Conservation (phyloP, 1,284 basidiomycete genomes). For the Cystobasidium slooffiae region DNA sequence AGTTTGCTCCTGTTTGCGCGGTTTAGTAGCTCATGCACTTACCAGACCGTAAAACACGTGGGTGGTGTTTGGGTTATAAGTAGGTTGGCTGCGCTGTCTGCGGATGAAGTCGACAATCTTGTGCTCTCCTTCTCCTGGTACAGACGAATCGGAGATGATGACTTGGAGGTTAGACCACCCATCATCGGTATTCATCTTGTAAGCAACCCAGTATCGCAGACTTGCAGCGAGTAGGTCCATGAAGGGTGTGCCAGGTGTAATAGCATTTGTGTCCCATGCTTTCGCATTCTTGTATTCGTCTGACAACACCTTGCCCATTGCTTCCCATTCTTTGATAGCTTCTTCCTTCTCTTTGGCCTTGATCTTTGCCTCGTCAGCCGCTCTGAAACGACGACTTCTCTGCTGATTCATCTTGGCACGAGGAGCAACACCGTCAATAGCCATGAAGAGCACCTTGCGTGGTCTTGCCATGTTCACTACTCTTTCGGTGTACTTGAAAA, state of each 20-base stretch:
- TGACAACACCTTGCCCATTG: constrained; percentile 85
- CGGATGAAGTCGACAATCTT: constrained; percentile 99
- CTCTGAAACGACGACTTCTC: constrained; percentile 90
- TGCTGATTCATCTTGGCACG: constrained; percentile 99
- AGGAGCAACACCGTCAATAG: constrained; percentile 97
- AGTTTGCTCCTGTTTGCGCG: not conserved
- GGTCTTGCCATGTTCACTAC: constrained; percentile 97
- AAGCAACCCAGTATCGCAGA: constrained; percentile 92
- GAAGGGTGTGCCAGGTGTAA: constrained; percentile 94
- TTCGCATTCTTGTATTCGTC: constrained; percentile 84
- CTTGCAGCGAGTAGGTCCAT: constrained; percentile 90
- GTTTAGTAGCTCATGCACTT: constrained; percentile 53
- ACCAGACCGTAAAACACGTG: constrained; percentile 98
- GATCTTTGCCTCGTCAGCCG: constrained; percentile 91
- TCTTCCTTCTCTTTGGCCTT: constrained; percentile 85
- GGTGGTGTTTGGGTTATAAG: constrained; percentile 90
- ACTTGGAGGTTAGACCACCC: constrained; percentile 97
- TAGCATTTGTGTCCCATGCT: constrained; percentile 97
- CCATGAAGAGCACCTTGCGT: constrained; percentile 94
- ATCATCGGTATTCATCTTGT: constrained; percentile 92
- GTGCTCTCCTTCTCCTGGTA: constrained; percentile 98
- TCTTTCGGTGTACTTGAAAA: constrained; percentile 95
- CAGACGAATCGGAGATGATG: constrained; percentile 94
- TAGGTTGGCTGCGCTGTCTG: constrained; percentile 80
- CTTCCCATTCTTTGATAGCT: constrained; percentile 83